A percentile compares a stretch with the other conserved stretches of the same genome.
These are phyloP conservation scores for Echria macrotheca DNA, from an alignment of 495 filamentous ascomycete genomes.

Conservation along the genomic window DNA sequence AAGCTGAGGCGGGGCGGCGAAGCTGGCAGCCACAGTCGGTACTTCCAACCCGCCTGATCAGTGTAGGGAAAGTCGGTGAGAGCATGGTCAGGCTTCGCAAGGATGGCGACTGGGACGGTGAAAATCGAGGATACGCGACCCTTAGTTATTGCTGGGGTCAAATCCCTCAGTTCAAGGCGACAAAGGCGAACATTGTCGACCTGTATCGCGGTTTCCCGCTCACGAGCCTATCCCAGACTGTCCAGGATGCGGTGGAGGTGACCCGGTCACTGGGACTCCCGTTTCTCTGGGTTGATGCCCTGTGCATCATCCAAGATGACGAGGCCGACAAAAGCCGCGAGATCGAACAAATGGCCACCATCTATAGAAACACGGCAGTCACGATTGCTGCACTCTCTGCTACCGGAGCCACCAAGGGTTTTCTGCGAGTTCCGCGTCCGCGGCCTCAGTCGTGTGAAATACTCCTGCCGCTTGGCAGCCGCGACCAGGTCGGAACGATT, in stretches of 20 bases:
- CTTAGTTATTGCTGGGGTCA: constrained; percentile 1
- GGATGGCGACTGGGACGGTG: too few relatives aligned
- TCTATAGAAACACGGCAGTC: not conserved
- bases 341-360: not conserved
- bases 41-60: too few relatives aligned
- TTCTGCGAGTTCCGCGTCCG: too few relatives aligned
- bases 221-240: not conserved
- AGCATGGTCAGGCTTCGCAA: too few relatives aligned
- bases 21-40: too few relatives aligned
- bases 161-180: not conserved
- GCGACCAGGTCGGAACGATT: not conserved
- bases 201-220: not conserved
- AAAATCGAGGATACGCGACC: too few relatives aligned
- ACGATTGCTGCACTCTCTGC: not conserved
- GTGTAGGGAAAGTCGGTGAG: too few relatives aligned
- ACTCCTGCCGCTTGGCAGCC: not conserved
- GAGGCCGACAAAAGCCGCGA: not conserved
- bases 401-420: not conserved
- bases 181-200: not conserved
- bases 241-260: constrained; percentile 19
- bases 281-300: constrained; percentile 21
- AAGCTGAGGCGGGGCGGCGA: too few relatives aligned
- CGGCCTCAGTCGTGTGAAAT: not conserved
- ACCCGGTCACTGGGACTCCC: constrained; percentile 13
- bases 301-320: constrained; percentile 20